These are phyloP conservation scores for Trametes coccinea DNA, from an alignment of 768 basidiomycete species.

Conservation along the genomic window DNA sequence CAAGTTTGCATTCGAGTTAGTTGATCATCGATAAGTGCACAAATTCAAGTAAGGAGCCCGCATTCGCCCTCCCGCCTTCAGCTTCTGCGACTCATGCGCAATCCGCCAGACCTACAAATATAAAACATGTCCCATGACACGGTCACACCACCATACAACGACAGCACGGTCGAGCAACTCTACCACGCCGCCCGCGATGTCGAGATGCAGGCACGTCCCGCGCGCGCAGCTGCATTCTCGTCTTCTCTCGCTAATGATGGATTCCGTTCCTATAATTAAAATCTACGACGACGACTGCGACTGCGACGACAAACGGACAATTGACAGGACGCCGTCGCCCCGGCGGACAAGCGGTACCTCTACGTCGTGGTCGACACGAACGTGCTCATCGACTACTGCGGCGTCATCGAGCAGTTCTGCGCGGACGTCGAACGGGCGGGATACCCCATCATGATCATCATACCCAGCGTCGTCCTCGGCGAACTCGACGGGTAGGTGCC, in stretches of 20 bases:
- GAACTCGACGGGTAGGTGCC: slow-evolving; percentile 70
- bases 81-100: too few relatives aligned
- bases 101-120: background rate
- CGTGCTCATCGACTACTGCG: slow-evolving; percentile 67
- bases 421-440: slow-evolving; percentile 52
- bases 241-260: background rate
- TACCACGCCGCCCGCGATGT: slow-evolving; percentile 58
- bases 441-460: slow-evolving; percentile 59
- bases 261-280: too few relatives aligned
- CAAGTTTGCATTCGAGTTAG: too few relatives aligned
- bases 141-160: slow-evolving; percentile 8
- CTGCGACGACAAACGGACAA: background rate
- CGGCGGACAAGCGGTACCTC: slow-evolving; percentile 26
- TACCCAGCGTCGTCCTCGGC: slow-evolving; percentile 73
- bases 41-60: too few relatives aligned
- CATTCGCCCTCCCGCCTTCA: too few relatives aligned
- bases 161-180: slow-evolving; percentile 19
- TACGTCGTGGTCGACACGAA: slow-evolving; percentile 79
- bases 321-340: slow-evolving; percentile 20
- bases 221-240: background rate
- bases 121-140: background rate
- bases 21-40: too few relatives aligned
- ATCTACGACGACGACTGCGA: too few relatives aligned
- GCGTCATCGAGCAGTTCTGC: slow-evolving; percentile 63
- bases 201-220: slow-evolving; percentile 63